These are phyloP conservation scores for Logfia minima DNA, from an alignment of 129 eudicot species.

Conservation along the genomic window DNA sequence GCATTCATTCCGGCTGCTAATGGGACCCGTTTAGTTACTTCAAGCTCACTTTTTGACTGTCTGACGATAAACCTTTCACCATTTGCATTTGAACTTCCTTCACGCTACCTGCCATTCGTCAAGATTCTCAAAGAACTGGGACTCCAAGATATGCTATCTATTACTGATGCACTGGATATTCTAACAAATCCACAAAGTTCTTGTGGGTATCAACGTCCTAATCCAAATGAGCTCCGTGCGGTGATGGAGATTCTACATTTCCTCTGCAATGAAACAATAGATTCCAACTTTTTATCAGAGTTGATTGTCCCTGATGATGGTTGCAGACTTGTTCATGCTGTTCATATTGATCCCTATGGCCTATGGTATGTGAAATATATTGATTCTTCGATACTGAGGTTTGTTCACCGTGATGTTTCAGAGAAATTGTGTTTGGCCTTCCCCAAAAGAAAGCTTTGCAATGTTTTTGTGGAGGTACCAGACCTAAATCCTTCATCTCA, in stretches of 20 bases:
- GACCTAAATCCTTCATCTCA: constrained; percentile 10
- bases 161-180: constrained; percentile 74
- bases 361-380: constrained; percentile 78
- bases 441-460: constrained; percentile 78
- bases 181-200: constrained; percentile 79
- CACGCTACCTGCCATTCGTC: constrained; percentile 76
- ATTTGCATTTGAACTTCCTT: constrained; percentile 94
- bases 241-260: constrained; percentile 76
- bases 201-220: constrained; percentile 93
- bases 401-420: constrained; percentile 75
- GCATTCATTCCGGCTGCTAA: constrained; percentile 99
- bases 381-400: constrained; percentile 76
- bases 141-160: constrained; percentile 68
- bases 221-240: constrained; percentile 96
- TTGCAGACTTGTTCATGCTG: constrained; percentile 94
- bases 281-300: constrained; percentile 61
- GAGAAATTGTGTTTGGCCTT: constrained; percentile 61
- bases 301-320: constrained; percentile 96
- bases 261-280: constrained; percentile 52
- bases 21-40: constrained; percentile 91
- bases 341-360: constrained; percentile 80
- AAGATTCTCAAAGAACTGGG: constrained; percentile 88
- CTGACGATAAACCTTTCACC: constrained; percentile 86
- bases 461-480: constrained; percentile 90
- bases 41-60: constrained; percentile 84